These are phyloP conservation scores for Kodamaea lidongshanica DNA, from an alignment of 805 yeast genomes.

Conservation along the genomic window DNA sequence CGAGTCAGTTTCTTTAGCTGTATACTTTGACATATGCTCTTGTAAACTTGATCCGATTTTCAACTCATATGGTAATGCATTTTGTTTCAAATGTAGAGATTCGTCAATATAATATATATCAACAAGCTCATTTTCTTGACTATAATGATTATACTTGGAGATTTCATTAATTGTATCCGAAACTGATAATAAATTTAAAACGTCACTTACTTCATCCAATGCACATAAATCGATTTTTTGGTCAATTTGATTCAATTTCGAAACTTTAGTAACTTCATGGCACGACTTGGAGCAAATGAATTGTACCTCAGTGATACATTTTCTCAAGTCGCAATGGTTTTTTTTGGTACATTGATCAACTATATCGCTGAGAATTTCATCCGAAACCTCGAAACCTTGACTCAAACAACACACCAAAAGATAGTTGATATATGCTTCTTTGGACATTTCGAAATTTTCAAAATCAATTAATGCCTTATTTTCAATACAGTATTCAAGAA, in stretches of 20 bases:
- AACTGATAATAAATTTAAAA: conserved; percentile 21
- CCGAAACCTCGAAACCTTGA: conserved; percentile 30
- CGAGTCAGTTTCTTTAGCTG: background rate
- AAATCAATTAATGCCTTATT: conserved; percentile 35
- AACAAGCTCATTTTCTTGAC: conserved; percentile 28
- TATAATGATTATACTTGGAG: conserved; percentile 23
- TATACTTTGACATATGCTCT: too few species aligned
- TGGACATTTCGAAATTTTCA: conserved; percentile 15
- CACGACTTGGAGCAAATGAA: conserved; percentile 30
- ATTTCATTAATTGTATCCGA: conserved; percentile 26
- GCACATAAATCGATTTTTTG: background rate
- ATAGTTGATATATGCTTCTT: conserved; percentile 26
- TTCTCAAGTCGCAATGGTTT: conserved; percentile 39
- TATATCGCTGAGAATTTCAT: conserved; percentile 22
- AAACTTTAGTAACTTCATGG: background rate
- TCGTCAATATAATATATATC: conserved; percentile 31
- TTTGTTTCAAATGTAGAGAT: conserved; percentile 19
- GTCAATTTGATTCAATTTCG: background rate
- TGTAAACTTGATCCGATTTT: too few species aligned
- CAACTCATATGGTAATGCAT: conserved; percentile 34
- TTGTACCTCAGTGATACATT: conserved; percentile 42
- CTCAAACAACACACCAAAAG: conserved; percentile 34
- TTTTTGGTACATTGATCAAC: conserved; percentile 16
- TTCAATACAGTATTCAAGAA: conserved; percentile 41
- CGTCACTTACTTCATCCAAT: too few species aligned